Base-by-base conservation (phyloP, 2,329 filamentous ascomycete genomes). In the Aspergillus pseudotamarii region DNA sequence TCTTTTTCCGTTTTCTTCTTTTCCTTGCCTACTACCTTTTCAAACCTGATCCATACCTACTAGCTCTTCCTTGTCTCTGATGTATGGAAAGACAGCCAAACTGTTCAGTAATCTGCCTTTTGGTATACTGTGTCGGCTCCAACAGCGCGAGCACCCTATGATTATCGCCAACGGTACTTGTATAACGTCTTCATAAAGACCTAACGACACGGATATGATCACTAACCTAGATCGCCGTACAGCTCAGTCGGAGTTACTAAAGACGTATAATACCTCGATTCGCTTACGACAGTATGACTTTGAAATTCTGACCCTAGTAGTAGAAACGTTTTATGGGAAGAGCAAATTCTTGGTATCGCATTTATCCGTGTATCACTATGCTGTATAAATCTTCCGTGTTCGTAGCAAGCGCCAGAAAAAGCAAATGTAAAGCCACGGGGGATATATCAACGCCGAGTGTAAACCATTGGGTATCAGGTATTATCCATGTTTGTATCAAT, bases 371-470 rank as follows among this genome's bases (percentile, higher is more conserved):
- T 55, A 55, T 55, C 32, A 55, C n/a, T 38, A 36, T 54, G 51
- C 51, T 38, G n/a, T 55, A 58, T 59, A 58, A 55, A 43, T 60
- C 41, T 51, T 64, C 26, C n/a, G 28, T 36, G 21, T 54, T 54
- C 51, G 16, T 55, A 30, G 21, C 4, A 26, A 38, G 34, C 51
- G 51, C 51, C 51, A 26, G 51, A 36, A n/a, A 63, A 60, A 54
- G 60, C 58, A 19, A 57, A 48, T 58, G 9, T 12, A 53, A 61
- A 61, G 21, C 28, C 21, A 51, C 48, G 8, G 58, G 65, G 54
- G 38, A 51, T 32, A 51, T 51, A 51, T 32, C 6, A 51, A 51
- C 48, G 48, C 48, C 48, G 48, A 11, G 48, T 51, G 48, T 32
- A 51, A 51, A 6, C 16, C 28, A 51, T 32, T 51, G 48, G 48